Base-by-base conservation (phyloP, 1,284 basidiomycete genomes). In the Irpex sp. region DNA sequence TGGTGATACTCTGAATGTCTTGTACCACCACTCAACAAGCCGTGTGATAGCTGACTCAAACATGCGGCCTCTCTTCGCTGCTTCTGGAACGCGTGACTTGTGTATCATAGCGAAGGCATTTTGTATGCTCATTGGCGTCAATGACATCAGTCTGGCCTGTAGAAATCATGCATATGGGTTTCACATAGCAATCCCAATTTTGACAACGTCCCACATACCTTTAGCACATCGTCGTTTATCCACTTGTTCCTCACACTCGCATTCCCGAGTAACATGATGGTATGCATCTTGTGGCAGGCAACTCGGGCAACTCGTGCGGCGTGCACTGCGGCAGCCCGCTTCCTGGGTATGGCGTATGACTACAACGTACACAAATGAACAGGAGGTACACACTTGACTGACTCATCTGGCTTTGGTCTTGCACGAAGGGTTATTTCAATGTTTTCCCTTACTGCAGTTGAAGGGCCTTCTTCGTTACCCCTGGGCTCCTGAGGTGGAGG, bases 271-370 rank as follows among this genome's bases (percentile, higher is more conserved):
- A 98, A 81, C 13, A 85, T 78, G 4, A 97, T 78, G 2, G 92
- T 92, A 71, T 98, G 96, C 11, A 94, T 79, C 76, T 96, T 96
- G 78, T 97, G 95, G 61, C 86, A 87, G 64, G 90, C 85, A 51
- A 96, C 85, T 21, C 94, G 83, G 9, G 88, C 74, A 19, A 89
- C 78, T 9, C 94, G 85, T 71, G 95, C 91, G 7, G 83, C 82
- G 62, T 82, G 79, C 36, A 72, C 81, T 73, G 71, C 82, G 74
- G 52, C 79, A 77, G 70, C 74, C 49, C 64, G 63, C 74, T 84
- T 85, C 78, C 85, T 87, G 66, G 31, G 26, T 55, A 11, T 9
- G 37, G 49, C 9, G 6, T 36, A 61, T 13, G 57, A 47, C 13
- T 34, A 40, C 19, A 58, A 8, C 49, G 19, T n/a, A 54, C 44